Evolutionary conservation across 495 filamentous ascomycete genomes (phyloP).

Genomic region (Pyrenula massariospora): DNA sequence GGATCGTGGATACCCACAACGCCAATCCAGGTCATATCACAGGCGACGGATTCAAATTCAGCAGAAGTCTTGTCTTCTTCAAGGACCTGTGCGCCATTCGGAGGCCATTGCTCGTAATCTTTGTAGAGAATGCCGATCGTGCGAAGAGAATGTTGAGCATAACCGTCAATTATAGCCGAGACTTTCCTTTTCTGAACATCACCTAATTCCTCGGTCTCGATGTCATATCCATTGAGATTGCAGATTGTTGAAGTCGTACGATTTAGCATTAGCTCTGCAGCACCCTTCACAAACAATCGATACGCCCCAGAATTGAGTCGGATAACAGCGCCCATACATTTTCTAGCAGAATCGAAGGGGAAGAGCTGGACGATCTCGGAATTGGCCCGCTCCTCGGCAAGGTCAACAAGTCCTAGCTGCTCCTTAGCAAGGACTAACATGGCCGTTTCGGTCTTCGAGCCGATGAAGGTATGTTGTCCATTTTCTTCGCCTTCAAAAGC

Average conservation of each 20-base stretch:
- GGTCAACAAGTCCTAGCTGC: slow-evolving; percentile 48
- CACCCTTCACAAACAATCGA: slow-evolving; percentile 57
- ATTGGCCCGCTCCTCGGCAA: slow-evolving; percentile 46
- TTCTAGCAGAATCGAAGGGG: slow-evolving; percentile 57
- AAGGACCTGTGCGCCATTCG: slow-evolving; percentile 22
- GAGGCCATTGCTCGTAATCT: slow-evolving; percentile 55
- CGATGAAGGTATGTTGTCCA: slow-evolving; percentile 46
- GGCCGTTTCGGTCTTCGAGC: slow-evolving; percentile 65
- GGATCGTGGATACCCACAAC: slow-evolving; percentile 60
- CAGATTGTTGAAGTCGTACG: slow-evolving; percentile 30
- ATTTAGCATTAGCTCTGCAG: slow-evolving; percentile 52
- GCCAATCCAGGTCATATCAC: slow-evolving; percentile 48
- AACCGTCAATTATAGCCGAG: slow-evolving; percentile 37
- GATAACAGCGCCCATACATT: slow-evolving; percentile 59
- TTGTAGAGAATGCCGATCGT: slow-evolving; percentile 53
- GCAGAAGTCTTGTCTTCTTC: slow-evolving; percentile 41
- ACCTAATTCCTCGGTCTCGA: slow-evolving; percentile 25
- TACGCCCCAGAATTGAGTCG: slow-evolving; percentile 42
- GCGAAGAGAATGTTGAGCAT: slow-evolving; percentile 46
- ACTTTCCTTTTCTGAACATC: slow-evolving; percentile 15
- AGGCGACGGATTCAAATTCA: slow-evolving; percentile 44
- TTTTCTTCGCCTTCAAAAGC: slow-evolving; percentile 51
- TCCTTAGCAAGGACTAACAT: slow-evolving; percentile 49
- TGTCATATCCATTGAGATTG: slow-evolving; percentile 15
- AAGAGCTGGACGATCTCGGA: slow-evolving; percentile 48